Evolutionary conservation across 345 rosid species (phyloP).

Genomic region (Populus euphratica): DNA sequence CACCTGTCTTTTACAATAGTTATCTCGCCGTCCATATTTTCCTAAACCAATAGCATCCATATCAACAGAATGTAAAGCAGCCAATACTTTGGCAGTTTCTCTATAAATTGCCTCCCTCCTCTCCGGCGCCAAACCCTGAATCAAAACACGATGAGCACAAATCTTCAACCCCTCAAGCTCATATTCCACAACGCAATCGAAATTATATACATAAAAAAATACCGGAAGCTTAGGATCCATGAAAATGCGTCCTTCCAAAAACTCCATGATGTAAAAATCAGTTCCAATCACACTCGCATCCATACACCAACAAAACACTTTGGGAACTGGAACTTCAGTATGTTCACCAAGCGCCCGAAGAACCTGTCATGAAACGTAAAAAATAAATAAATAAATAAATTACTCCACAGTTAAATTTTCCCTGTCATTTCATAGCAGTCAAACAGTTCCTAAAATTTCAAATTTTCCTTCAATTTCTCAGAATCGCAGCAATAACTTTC

Average conservation of each 20-base stretch:
- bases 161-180: not conserved
- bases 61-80: constrained; percentile 72
- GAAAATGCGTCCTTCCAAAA: constrained; percentile 83
- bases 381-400: not conserved
- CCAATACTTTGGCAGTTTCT: constrained; percentile 71
- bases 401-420: too few relatives aligned
- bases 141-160: not conserved
- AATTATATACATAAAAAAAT: not conserved
- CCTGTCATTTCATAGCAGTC: too few relatives aligned
- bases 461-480: not conserved
- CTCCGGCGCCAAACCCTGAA: constrained; percentile 58
- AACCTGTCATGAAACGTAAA: constrained; percentile 38
- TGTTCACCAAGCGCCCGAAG: constrained; percentile 72
- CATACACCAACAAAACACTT: constrained; percentile 68
- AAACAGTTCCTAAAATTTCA: not conserved
- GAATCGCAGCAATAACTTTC: not conserved
- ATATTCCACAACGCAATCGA: not conserved
- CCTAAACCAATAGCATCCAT: constrained; percentile 76
- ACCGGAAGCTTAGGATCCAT: constrained; percentile 71
- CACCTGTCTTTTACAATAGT: constrained; percentile 89
- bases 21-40: constrained; percentile 68
- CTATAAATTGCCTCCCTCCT: constrained; percentile 62
- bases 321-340: constrained; percentile 83
- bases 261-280: constrained; percentile 93
- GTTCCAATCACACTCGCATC: constrained; percentile 75